Percentiles rank a stretch among this genome's conserved stretches.
These are phyloP conservation scores for Yarrowia sp. DNA, from an alignment of 805 yeast genomes.

Conservation along the genomic window DNA sequence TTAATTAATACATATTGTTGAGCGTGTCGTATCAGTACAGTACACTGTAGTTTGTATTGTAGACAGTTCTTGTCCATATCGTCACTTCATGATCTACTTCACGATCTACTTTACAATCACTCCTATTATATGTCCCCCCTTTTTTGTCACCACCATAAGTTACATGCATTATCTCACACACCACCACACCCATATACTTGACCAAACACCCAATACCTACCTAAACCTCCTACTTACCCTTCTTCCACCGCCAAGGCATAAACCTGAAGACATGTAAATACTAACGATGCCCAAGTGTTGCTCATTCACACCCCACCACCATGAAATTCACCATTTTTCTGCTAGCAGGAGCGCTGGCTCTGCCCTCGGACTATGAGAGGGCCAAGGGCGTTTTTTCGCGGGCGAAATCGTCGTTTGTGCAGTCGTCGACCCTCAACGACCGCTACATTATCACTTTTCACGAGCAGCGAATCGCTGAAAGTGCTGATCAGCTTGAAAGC, in stretches of 20 bases:
- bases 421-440: conserved; percentile 6
- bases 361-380: conserved; percentile 32
- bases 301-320: background rate
- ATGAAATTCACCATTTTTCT: conserved; percentile 7
- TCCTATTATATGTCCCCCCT: too few species aligned
- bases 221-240: background rate
- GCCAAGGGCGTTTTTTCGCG: conserved; percentile 17
- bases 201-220: background rate
- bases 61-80: too few species aligned
- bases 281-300: background rate
- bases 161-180: too few species aligned
- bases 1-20: too few species aligned
- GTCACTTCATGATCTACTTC: too few species aligned
- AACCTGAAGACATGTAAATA: background rate
- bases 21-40: too few species aligned
- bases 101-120: too few species aligned
- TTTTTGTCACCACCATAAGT: too few species aligned
- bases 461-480: background rate
- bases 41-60: too few species aligned
- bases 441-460: conserved; percentile 30
- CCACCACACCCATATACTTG: background rate
- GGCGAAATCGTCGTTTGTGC: conserved; percentile 24
- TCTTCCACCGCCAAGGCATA: background rate
- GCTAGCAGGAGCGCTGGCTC: conserved; percentile 27
- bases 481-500: conserved; percentile 23